Evolutionary conservation across 768 basidiomycete genomes (phyloP).

Genomic region (Calvatia gigantea): DNA sequence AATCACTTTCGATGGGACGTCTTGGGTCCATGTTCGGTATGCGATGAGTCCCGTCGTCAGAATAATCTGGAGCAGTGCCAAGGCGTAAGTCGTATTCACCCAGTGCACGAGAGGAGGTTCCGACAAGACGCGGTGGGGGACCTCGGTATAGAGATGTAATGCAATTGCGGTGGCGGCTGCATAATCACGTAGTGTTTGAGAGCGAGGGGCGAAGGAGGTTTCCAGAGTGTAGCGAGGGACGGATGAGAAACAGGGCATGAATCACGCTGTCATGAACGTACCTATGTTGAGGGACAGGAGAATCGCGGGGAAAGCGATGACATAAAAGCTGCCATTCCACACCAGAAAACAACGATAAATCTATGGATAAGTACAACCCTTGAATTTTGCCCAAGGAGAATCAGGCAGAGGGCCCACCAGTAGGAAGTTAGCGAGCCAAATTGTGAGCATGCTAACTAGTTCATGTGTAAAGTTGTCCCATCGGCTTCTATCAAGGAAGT

Average conservation of each 20-base stretch:
- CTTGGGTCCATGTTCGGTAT: slow-evolving; percentile 10
- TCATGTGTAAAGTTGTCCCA: slow-evolving; percentile 20
- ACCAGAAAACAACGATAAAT: slow-evolving; percentile 15
- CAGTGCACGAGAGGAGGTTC: neutral
- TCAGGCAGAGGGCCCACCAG: slow-evolving; percentile 5
- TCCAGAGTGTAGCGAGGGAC: neutral
- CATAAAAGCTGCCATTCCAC: slow-evolving; percentile 9
- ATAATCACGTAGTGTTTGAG: too few relatives aligned
- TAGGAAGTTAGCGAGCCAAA: slow-evolving; percentile 20
- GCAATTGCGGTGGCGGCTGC: slow-evolving; percentile 2
- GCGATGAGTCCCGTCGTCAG: slow-evolving; percentile 12
- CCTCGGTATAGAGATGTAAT: slow-evolving; percentile 1
- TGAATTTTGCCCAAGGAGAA: neutral
- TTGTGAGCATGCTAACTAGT: slow-evolving; percentile 14
- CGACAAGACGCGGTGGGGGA: neutral
- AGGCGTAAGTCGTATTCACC: slow-evolving; percentile 11
- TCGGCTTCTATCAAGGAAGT: slow-evolving; percentile 15
- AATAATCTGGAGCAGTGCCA: slow-evolving; percentile 10
- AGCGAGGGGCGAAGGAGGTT: too few relatives aligned
- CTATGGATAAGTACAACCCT: neutral
- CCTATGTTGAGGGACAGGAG: slow-evolving; percentile 13
- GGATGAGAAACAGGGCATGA: neutral
- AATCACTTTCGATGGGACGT: neutral
- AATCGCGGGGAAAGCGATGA: slow-evolving; percentile 10
- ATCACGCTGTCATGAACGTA: neutral